Percentiles rank a stretch among this genome's conserved stretches.
Conservation (phyloP, 306 rosid genomes). For the Pterocarpus macrocarpus region DNA sequence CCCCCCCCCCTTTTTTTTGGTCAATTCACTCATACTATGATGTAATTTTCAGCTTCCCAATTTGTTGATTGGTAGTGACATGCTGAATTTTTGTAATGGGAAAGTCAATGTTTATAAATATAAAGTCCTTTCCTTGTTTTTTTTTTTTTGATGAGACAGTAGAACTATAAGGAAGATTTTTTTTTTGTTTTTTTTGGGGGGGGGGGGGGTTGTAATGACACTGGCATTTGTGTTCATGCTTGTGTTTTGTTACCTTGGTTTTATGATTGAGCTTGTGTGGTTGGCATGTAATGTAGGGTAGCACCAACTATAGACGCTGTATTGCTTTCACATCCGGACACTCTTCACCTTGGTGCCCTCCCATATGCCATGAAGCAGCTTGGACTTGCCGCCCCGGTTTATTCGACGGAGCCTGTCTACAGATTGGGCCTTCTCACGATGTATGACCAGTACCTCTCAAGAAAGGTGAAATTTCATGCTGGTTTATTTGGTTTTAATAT, state of each 20-base stretch:
- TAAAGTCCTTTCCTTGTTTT: background rate
- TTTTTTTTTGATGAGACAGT: background rate
- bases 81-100: background rate
- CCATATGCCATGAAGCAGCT: conserved; percentile 87
- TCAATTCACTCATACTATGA: background rate
- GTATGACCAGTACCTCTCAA: conserved; percentile 88
- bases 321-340: conserved; percentile 83
- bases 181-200: background rate
- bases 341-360: conserved; percentile 95
- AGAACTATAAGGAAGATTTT: background rate
- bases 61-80: background rate
- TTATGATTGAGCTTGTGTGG: conserved; percentile 35
- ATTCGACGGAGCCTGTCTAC: conserved; percentile 86
- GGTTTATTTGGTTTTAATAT: background rate
- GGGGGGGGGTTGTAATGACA: background rate
- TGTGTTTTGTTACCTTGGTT: conserved; percentile 25
- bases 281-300: conserved; percentile 61
- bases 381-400: conserved; percentile 86
- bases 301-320: conserved; percentile 89
- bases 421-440: conserved; percentile 92
- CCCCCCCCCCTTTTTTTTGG: background rate
- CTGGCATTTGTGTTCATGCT: conserved; percentile 26
- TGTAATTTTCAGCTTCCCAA: conserved; percentile 27
- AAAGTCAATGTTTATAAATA: background rate
- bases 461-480: conserved; percentile 70